Percentiles rank a stretch among this genome's conserved stretches.
Conservation (phyloP, 1,284 basidiomycete genomes). For the Cerrena zonata region DNA sequence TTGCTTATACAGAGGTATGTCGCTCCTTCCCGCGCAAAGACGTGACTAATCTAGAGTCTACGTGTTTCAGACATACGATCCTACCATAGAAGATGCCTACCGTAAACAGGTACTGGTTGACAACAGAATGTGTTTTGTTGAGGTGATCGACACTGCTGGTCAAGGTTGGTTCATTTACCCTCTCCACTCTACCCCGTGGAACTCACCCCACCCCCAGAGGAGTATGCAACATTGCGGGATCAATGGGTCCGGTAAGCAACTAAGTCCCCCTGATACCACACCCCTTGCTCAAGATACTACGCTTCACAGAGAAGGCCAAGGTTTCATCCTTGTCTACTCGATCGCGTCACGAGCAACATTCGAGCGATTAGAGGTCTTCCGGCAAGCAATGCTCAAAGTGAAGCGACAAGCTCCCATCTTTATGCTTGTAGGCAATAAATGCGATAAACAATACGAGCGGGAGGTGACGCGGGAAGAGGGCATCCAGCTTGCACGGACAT, state of each 20-base stretch:
- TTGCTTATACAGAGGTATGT: constrained; percentile 16
- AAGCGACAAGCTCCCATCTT: constrained; percentile 84
- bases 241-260: constrained; percentile 96
- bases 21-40: neutral
- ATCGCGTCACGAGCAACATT: constrained; percentile 94
- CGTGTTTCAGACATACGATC: constrained; percentile 68
- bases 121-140: constrained; percentile 86
- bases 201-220: constrained; percentile 52
- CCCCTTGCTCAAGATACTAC: constrained; percentile 9
- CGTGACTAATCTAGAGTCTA: constrained; percentile 1
- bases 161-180: constrained; percentile 60
- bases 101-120: constrained; percentile 88
- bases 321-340: constrained; percentile 97
- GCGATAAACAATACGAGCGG: constrained; percentile 79
- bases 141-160: constrained; percentile 90
- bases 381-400: constrained; percentile 89
- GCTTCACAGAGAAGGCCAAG: constrained; percentile 83
- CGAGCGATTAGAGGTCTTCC: constrained; percentile 90
- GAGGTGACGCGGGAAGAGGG: constrained; percentile 90
- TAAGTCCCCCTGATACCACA: constrained; percentile 5
- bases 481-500: constrained; percentile 73
- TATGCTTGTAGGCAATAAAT: constrained; percentile 90
- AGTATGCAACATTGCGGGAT: constrained; percentile 94
- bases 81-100: constrained; percentile 93
- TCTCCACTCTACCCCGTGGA: constrained; percentile 11